Evolutionary conservation across 441 rosid species (phyloP).

Genomic region (Erysimum cheiri): DNA sequence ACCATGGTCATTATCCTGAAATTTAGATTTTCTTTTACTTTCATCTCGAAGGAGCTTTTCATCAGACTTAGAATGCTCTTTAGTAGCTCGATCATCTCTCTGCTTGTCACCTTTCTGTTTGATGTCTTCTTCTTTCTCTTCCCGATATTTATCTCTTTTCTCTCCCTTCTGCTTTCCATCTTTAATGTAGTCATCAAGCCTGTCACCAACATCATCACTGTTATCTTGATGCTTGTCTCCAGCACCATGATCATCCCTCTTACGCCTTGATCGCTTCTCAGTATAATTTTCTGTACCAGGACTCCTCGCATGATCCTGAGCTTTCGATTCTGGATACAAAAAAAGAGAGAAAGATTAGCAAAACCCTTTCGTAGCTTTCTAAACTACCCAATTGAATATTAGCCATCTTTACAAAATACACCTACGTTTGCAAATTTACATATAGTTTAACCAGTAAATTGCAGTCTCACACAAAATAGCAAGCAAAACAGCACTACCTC

Average conservation of each 20-base stretch:
- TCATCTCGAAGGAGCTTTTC: slow-evolving; percentile 67
- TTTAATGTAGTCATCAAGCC: slow-evolving; percentile 60
- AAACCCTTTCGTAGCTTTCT: background rate
- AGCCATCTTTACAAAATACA: background rate
- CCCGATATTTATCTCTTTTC: slow-evolving; percentile 58
- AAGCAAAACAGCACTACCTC: slow-evolving; percentile 6
- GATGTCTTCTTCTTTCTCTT: slow-evolving; percentile 64
- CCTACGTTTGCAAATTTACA: slow-evolving; percentile 1
- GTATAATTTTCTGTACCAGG: slow-evolving; percentile 60
- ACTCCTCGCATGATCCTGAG: slow-evolving; percentile 53
- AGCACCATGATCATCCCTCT: slow-evolving; percentile 66
- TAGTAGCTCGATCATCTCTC: slow-evolving; percentile 65
- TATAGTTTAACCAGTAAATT: background rate
- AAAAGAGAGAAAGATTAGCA: slow-evolving; percentile 18
- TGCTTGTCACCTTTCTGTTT: slow-evolving; percentile 69
- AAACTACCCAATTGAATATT: slow-evolving; percentile 1
- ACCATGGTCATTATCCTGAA: slow-evolving; percentile 56
- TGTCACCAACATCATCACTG: slow-evolving; percentile 57
- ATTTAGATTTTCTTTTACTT: slow-evolving; percentile 69
- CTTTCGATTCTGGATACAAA: slow-evolving; percentile 60
- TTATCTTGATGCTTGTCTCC: slow-evolving; percentile 69
- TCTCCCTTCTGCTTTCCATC: slow-evolving; percentile 74
- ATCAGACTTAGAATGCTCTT: slow-evolving; percentile 67
- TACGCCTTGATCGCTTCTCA: slow-evolving; percentile 73
- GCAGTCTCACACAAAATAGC: background rate